A percentile compares a stretch with the other conserved stretches of the same genome.
phyloP scores from a whole-genome alignment of 1,139 yeast species.

The Sugiyamaella pinicola region DNA sequence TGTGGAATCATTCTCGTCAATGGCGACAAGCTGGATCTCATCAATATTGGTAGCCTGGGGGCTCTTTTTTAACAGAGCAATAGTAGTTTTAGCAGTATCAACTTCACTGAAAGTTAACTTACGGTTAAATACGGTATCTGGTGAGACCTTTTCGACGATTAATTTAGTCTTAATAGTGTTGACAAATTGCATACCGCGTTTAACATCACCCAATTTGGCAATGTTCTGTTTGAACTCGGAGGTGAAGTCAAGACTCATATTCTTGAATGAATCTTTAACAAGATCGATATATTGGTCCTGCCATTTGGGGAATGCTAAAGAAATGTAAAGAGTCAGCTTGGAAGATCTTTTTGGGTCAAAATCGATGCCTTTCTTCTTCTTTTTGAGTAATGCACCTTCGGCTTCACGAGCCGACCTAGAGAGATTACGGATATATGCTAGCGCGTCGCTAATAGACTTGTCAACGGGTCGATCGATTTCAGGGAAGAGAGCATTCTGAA shows the following conservation, averaged over 20 bases:
- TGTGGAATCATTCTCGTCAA: constrained; percentile 55
- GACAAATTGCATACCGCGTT: constrained; percentile 97
- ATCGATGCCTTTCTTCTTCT: constrained; percentile 69
- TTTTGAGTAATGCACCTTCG: constrained; percentile 84
- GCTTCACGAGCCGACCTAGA: constrained; percentile 88
- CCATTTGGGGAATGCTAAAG: constrained; percentile 94
- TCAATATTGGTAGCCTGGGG: constrained; percentile 63
- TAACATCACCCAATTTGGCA: constrained; percentile 55
- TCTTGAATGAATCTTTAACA: constrained; percentile 75
- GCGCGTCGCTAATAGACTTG: constrained; percentile 61
- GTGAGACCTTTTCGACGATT: constrained; percentile 49
- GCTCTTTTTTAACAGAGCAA: constrained; percentile 58
- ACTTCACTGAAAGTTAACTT: constrained; percentile 80
- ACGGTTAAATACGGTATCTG: constrained; percentile 82
- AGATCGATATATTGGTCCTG: constrained; percentile 85
- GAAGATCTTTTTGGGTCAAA: constrained; percentile 75
- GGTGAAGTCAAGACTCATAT: constrained; percentile 36
- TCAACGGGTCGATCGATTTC: constrained; percentile 66
- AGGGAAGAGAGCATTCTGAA: constrained; percentile 82
- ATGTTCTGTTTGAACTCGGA: constrained; percentile 45
- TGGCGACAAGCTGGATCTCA: constrained; percentile 59
- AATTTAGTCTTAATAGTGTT: constrained; percentile 81
- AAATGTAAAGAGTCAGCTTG: constrained; percentile 68
- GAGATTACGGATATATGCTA: constrained; percentile 74
- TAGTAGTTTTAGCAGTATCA: constrained; percentile 60